Evolutionary conservation across 1,284 basidiomycete species (phyloP).

Genomic region (Malassezia brasiliensis): DNA sequence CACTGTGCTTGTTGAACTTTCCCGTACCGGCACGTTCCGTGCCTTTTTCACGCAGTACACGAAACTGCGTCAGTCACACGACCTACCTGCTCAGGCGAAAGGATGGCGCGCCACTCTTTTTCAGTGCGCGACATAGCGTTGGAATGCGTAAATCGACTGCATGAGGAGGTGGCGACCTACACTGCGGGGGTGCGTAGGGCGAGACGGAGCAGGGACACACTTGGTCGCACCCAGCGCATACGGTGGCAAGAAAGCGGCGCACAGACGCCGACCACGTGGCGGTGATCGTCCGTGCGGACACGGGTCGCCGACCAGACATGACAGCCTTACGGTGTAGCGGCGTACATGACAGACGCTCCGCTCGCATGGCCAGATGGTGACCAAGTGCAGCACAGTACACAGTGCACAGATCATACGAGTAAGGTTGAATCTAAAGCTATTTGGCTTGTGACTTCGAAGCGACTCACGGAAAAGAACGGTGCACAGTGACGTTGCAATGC

Average conservation of each 20-base stretch:
- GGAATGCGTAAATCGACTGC: neutral
- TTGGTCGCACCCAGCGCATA: conserved; percentile 1
- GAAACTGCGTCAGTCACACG: conserved; percentile 57
- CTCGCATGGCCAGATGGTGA: too few relatives aligned
- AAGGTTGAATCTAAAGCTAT: too few relatives aligned
- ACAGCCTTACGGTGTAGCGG: too few relatives aligned
- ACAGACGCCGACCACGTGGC: neutral
- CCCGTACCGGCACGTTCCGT: conserved; percentile 71
- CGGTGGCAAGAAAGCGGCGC: conserved; percentile 1
- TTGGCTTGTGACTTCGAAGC: too few relatives aligned
- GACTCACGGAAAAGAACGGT: too few relatives aligned
- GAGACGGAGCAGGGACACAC: neutral
- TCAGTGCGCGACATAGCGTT: conserved; percentile 1
- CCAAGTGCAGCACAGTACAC: too few relatives aligned
- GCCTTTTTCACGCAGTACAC: conserved; percentile 72
- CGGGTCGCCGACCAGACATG: too few relatives aligned
- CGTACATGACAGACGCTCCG: too few relatives aligned
- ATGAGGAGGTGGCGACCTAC: neutral
- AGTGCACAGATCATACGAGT: too few relatives aligned
- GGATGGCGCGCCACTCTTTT: conserved; percentile 72
- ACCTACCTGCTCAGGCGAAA: conserved; percentile 68
- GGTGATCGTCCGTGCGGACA: too few relatives aligned
- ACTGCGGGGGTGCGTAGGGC: neutral
- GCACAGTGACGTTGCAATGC: too few relatives aligned
- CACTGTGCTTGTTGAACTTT: conserved; percentile 62